These are phyloP conservation scores for Solanum hybrid DNA, from an alignment of 305 asterid genomes.

Conservation along the genomic window DNA sequence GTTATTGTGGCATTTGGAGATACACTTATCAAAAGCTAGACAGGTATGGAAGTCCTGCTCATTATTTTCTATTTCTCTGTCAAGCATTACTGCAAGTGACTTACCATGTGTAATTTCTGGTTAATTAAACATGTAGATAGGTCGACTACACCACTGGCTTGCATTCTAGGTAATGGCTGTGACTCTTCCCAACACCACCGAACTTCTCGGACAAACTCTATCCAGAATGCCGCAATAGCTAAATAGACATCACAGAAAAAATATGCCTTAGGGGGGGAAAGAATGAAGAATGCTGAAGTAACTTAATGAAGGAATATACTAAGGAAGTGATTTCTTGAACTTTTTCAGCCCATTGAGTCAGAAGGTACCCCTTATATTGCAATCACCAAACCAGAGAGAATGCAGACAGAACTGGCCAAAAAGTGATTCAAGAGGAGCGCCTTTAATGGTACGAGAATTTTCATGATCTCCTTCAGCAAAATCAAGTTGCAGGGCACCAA, in stretches of 20 bases:
- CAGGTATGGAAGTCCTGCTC: not conserved
- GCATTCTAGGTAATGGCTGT: constrained; percentile 87
- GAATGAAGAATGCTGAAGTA: not conserved
- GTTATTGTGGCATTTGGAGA: not conserved
- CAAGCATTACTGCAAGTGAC: constrained; percentile 6
- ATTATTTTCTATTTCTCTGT: not conserved
- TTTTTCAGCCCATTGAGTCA: not conserved
- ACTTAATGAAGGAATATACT: constrained; percentile 12
- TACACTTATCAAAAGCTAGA: not conserved
- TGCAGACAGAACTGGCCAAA: constrained; percentile 94
- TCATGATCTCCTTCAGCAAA: constrained; percentile 47
- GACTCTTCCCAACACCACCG: constrained; percentile 99
- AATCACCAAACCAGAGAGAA: constrained; percentile 96
- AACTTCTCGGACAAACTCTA: constrained; percentile 92
- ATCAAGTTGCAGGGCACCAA: constrained; percentile 29
- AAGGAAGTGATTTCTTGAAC: constrained; percentile 3
- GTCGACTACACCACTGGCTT: constrained; percentile 58
- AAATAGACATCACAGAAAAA: constrained; percentile 18
- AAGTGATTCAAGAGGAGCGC: constrained; percentile 81
- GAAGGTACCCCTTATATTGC: constrained; percentile 84
- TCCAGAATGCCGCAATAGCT: constrained; percentile 98
- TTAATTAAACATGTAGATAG: constrained; percentile 80
- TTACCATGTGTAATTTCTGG: constrained; percentile 97
- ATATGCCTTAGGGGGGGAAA: not conserved
- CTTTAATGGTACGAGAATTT: constrained; percentile 72